Evolutionary conservation across 2,329 filamentous ascomycete genomes (phyloP).

Genomic region (Anisogramma anomala): DNA sequence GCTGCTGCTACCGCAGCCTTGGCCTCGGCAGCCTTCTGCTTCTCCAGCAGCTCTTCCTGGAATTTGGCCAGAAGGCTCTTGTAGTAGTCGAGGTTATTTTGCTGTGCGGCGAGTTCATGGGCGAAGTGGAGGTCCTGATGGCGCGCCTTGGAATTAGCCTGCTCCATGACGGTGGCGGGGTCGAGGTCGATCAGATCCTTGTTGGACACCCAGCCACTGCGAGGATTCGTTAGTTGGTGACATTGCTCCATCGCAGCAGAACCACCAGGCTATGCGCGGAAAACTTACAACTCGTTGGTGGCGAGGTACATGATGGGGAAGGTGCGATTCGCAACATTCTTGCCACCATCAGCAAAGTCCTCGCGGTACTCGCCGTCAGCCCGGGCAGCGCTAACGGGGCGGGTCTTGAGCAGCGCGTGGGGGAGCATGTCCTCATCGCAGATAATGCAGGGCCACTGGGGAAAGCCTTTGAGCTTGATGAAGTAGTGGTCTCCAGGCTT

Average conservation of each 20-base stretch:
- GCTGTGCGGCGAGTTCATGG: conserved; percentile 67
- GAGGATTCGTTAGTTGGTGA: no score
- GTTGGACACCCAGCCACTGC: conserved; percentile 84
- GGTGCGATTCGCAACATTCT: conserved; percentile 71
- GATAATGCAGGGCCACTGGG: conserved; percentile 87
- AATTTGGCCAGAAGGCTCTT: conserved; percentile 66
- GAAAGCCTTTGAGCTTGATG: conserved; percentile 87
- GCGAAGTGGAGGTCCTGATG: conserved; percentile 71
- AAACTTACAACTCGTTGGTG: conserved; percentile 92
- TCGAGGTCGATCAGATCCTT: conserved; percentile 69
- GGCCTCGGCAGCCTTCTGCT: conserved; percentile 38
- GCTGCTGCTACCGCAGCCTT: conserved; percentile 30
- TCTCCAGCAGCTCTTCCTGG: conserved; percentile 51
- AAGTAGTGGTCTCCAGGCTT: conserved; percentile 87
- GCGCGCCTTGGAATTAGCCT: conserved; percentile 63
- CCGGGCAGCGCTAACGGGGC: conserved; percentile 74
- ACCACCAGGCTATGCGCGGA: not conserved
- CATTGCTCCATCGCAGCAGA: conserved; percentile 1
- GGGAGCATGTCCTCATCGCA: conserved; percentile 94
- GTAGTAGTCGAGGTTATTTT: conserved; percentile 68
- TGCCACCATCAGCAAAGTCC: conserved; percentile 77
- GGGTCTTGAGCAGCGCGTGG: conserved; percentile 57
- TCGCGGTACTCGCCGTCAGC: conserved; percentile 78
- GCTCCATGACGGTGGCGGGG: conserved; percentile 55
- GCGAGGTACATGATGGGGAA: conserved; percentile 92